Evolutionary conservation across 257 asterid species (phyloP).

Genomic region (Capsicum baccatum): DNA sequence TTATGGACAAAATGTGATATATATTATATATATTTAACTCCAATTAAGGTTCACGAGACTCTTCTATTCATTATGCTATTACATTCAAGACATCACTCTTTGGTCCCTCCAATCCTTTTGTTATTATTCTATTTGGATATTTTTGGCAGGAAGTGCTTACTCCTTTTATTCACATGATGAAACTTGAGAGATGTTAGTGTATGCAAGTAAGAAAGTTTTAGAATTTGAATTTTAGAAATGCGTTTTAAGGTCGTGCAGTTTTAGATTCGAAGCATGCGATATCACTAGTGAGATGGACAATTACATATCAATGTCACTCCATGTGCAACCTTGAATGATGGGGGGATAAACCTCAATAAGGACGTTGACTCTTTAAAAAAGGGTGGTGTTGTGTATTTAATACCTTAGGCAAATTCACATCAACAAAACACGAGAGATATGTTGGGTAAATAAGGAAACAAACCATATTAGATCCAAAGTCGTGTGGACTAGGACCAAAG

Average conservation of each 20-base stretch:
- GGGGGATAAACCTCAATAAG: no score
- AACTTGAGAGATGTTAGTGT: neutral
- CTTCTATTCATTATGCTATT: neutral
- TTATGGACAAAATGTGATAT: neutral
- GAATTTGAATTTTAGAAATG: no score
- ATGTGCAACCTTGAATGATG: no score
- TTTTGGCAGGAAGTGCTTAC: neutral
- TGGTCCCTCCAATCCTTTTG: neutral
- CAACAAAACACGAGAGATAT: neutral
- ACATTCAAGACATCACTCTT: no score
- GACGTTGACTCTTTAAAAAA: no score
- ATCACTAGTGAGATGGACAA: no score
- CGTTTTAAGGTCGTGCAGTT: no score
- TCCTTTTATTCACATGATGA: neutral
- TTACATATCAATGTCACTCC: no score
- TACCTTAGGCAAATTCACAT: no score
- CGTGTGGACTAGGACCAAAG: neutral
- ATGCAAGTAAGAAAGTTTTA: neutral
- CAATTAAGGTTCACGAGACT: constrained; percentile 30
- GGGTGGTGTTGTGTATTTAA: no score
- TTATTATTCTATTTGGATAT: neutral
- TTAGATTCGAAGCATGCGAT: no score
- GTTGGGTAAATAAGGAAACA: neutral
- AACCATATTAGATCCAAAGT: neutral
- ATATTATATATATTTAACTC: neutral